Evolutionary conservation across 352 stramenopile species (phyloP), one percentile per base, ranked within the genome.

Genomic region (Blastocystis sp.): DNA sequence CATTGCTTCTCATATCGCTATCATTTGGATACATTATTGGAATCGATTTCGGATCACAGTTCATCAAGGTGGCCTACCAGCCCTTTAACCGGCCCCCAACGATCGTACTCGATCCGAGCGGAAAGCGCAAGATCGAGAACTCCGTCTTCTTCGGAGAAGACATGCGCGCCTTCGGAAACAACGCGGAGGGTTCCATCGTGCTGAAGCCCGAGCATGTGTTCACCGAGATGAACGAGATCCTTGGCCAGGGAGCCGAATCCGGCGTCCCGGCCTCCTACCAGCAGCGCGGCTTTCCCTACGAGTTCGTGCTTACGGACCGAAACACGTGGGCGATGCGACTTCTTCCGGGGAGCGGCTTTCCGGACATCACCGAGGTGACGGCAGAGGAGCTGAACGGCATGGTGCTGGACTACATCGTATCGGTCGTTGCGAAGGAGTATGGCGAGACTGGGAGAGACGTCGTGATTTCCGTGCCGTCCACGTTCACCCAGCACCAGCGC

Each of bases 21-120:
- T 21, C 42, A 42, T 24, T 81, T 54, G 34, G 43, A n/a, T 38
- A 81, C 66, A 63, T 81, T 42, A 81, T 81, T 38, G 42, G 43
- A 48, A 81, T 81, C n/a, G 71, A 81, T 38, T 81, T 81, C 21
- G 71, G 71, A 28, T 63, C 71, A 11, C 42, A 81, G 66, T 81
- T 65, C 57, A 81, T 81, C 71, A 81, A 81, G 57, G 48, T 81
- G 19, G 71, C 71, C 9, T 81, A 65, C 43, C 71, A 65, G n/a
- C 43, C 42, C 17, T 79, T 79, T n/a, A 64, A 64, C 19, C 48
- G 48, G 38, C 43, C 71, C 19, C 42, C 42, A 4, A 38, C 28
- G 21, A 81, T 81, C 28, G 48, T 81, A 68, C 21, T n/a, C 1
- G 71, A 81, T 66, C 9, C 48, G 17, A 65, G 43, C n/a, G 71